Evolutionary conservation across 169 alveolate genomes (phyloP), one percentile per base, ranked within the genome.

Genomic region (Cytauxzoon felis): DNA sequence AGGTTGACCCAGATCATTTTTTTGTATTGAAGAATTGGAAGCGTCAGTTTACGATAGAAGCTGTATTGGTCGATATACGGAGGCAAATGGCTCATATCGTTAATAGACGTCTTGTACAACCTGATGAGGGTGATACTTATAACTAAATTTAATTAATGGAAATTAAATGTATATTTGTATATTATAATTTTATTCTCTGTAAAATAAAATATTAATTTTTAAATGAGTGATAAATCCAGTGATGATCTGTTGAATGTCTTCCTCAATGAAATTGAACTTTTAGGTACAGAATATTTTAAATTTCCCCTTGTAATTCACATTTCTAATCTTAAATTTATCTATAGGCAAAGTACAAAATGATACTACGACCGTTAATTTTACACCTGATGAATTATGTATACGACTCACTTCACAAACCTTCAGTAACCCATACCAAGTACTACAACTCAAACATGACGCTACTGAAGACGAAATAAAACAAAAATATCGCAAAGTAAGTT

Each of bases 61-160:
- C 85, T 16, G 90, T 95, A 32, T 72, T 95, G 43, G 86, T 88
- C 8, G 94, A 93, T 29, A 75, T 95, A 27, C 88, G 97, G 67
- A 92, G 92, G 45, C 98, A 94, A 61, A 94, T 95, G 98, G 88
- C 93, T 56, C 63, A 90, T 0, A 81, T 90, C 30, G 87, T 90
- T 19, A 95, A 92, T 59, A 88, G 95, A 63, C 72, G 96, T 64
- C 86, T 91, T 30, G 91, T 90, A 18, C 97, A 95, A 73, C 99
- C 99, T n/a, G 95, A 94, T n/a, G 99, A 95, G 81, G 99, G 98
- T 23, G 90, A 89, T 21, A 79, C 63, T 66, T 95, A 93, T 73
- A 76, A 71, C 61, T 52, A 6, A 40, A 48, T 48, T 49, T 49
- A 49, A 47, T 52, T 52, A n/a, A 32, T 52, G 9, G 7, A 13